Base-by-base conservation (phyloP, 306 rosid species). In the Oemleria cerasiformis region DNA sequence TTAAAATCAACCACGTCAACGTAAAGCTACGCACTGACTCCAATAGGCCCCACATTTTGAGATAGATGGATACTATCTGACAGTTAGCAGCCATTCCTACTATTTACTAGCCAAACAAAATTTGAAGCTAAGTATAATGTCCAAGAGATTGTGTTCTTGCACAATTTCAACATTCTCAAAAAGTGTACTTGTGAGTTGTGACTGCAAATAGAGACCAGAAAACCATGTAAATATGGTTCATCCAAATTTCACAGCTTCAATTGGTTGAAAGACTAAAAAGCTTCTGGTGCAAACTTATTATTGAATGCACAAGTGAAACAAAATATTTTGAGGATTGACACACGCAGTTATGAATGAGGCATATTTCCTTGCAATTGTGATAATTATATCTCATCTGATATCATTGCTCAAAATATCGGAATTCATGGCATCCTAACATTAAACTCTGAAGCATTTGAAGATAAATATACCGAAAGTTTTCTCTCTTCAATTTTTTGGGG, bases 401-500 rank as follows among this genome's bases (percentile, higher is more conserved):
- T 6, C 36, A 30, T 30, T 30, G 3, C 36, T 30, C 36, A 30
- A 30, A 30, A 30, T 30, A 30, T 30, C 2, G 36, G 4, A 30
- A 30, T 19, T 11, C 10, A 34, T 21, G 16, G 20, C 34, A 19
- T 25, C 25, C 61, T 40, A 73, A 61, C 68, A 54, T 56, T 20
- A 9, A 23, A 10, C 54, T 71, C 72, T 50, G 63, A 58, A 40
- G 36, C 3, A 51, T n/a, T 41, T 34, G 8, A 70, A 19, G 43
- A 51, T 7, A 36, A 63, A 73, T 19, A 71, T 84, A 95, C 99
- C 84, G 55, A 0, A 5, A 91, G 85, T 65, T 56, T 42, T 74
- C 72, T 86, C 55, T 83, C 77, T 14, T 79, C 88, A 71, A 95
- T 89, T 84, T 90, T 83, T 6, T 88, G 85, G 64, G 97, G 77